A percentile compares a stretch with the other conserved stretches of the same genome.
These are phyloP conservation scores for Diplodia seriata DNA, from an alignment of 2,329 filamentous ascomycete genomes.

Conservation along the genomic window DNA sequence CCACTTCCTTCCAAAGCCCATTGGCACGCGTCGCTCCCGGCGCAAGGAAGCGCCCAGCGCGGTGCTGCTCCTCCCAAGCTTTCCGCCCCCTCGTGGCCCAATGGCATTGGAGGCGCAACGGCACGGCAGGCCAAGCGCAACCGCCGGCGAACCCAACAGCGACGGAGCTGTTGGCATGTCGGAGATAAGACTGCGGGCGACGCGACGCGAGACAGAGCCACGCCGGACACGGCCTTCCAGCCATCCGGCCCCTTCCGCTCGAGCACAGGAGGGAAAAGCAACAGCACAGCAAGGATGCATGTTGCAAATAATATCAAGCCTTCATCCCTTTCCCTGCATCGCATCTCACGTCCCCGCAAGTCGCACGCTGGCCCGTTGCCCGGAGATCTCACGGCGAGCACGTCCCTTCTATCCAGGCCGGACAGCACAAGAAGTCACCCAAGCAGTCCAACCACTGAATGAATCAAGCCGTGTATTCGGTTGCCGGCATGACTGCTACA, in stretches of 20 bases:
- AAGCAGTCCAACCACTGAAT: not conserved
- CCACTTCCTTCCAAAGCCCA: not conserved
- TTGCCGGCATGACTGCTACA: not conserved
- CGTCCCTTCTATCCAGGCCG: not conserved
- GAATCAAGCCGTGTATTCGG: too few species aligned
- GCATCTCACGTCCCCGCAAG: not conserved
- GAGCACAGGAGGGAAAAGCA: not conserved
- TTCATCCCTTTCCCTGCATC: constrained; percentile 2
- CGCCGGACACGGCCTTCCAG: too few species aligned
- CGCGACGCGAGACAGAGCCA: not conserved
- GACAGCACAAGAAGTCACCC: not conserved
- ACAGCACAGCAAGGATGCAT: constrained; percentile 1
- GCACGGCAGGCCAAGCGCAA: constrained; percentile 2
- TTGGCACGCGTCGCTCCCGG: not conserved
- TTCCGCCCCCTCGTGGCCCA: not conserved
- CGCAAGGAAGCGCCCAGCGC: not conserved
- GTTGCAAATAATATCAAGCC: not conserved
- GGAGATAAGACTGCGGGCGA: constrained; percentile 11
- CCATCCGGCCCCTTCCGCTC: constrained; percentile 7
- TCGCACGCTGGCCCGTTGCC: not conserved
- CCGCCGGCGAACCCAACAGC: not conserved
- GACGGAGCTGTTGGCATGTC: not conserved
- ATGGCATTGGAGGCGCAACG: constrained; percentile 1
- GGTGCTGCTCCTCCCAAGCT: constrained; percentile 1
- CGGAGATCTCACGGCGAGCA: not conserved